phyloP scores from a whole-genome alignment of 2,329 filamentous ascomycete genomes.

The Alternaria triticimaculans region DNA sequence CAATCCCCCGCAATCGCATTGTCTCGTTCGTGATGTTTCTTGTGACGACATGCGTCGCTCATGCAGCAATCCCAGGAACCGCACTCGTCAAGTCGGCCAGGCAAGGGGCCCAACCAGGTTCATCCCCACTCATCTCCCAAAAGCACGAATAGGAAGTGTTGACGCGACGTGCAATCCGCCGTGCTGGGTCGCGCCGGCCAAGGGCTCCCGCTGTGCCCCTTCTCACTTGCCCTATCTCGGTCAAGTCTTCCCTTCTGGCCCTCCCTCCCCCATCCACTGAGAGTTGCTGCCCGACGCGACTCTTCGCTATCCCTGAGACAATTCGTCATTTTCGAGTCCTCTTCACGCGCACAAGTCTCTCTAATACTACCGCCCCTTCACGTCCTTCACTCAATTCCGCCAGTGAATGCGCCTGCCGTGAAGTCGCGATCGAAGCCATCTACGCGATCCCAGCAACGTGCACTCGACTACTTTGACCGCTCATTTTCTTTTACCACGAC shows the following conservation, averaged over 20 bases:
- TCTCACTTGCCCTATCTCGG: constrained; percentile 19
- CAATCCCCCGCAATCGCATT: background rate
- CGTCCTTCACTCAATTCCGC: background rate
- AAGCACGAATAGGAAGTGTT: constrained; percentile 18
- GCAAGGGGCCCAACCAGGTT: background rate
- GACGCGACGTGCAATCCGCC: constrained; percentile 14
- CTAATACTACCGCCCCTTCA: background rate
- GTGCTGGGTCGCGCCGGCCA: constrained; percentile 18
- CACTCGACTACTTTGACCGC: constrained; percentile 30
- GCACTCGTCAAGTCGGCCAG: background rate
- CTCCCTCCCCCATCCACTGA: background rate
- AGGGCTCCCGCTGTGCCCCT: constrained; percentile 18
- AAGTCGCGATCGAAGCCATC: background rate
- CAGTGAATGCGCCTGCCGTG: background rate
- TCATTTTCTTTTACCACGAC: constrained; percentile 16
- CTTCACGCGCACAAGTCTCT: background rate
- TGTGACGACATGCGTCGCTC: constrained; percentile 11
- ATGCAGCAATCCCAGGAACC: constrained; percentile 20
- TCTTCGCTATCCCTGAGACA: constrained; percentile 8
- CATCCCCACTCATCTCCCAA: background rate
- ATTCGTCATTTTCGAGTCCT: constrained; percentile 1
- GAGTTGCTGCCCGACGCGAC: constrained; percentile 23
- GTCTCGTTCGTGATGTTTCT: constrained; percentile 12
- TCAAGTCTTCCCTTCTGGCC: constrained; percentile 12
- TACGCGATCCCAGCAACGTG: constrained; percentile 27